These are phyloP conservation scores for Sugiyamaella mastotermitis DNA, from an alignment of 805 yeast species.

Conservation along the genomic window DNA sequence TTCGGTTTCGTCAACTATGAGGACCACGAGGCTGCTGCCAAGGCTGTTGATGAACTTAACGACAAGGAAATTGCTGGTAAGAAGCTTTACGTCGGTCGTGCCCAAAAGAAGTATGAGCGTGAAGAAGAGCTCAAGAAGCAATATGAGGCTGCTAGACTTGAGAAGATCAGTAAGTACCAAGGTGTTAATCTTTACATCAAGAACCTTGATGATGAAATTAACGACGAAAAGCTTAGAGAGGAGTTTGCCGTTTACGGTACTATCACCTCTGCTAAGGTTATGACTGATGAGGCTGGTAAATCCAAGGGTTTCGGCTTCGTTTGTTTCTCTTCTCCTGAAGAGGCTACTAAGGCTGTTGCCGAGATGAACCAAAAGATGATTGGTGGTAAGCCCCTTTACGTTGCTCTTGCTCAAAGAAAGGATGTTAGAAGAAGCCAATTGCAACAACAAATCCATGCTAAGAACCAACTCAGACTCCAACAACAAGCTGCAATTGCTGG, in stretches of 20 bases:
- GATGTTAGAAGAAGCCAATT: conserved; percentile 96
- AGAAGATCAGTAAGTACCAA: conserved; percentile 89
- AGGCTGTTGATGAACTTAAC: conserved; percentile 89
- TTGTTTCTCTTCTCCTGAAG: conserved; percentile 96
- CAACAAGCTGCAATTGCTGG: conserved; percentile 79
- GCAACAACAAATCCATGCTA: conserved; percentile 96
- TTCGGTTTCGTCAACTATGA: conserved; percentile 94
- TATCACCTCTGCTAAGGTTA: conserved; percentile 93
- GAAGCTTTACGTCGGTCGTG: conserved; percentile 92
- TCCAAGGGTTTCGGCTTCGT: conserved; percentile 99
- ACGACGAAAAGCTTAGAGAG: conserved; percentile 85
- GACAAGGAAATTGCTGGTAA: conserved; percentile 75
- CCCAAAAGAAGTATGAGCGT: conserved; percentile 98
- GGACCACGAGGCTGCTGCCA: conserved; percentile 78
- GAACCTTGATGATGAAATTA: conserved; percentile 90
- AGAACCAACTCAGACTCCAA: conserved; percentile 97
- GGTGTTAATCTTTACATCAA: conserved; percentile 96
- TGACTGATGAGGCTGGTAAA: conserved; percentile 91
- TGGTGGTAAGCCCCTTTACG: conserved; percentile 93
- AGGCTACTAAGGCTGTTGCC: conserved; percentile 96
- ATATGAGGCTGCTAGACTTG: conserved; percentile 86
- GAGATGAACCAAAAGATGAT: conserved; percentile 98
- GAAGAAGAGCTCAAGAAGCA: conserved; percentile 90
- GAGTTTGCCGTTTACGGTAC: conserved; percentile 91
- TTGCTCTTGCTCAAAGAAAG: conserved; percentile 97